Conservation (phyloP, 805 yeast species). For the Martiniozyma abietophila region DNA sequence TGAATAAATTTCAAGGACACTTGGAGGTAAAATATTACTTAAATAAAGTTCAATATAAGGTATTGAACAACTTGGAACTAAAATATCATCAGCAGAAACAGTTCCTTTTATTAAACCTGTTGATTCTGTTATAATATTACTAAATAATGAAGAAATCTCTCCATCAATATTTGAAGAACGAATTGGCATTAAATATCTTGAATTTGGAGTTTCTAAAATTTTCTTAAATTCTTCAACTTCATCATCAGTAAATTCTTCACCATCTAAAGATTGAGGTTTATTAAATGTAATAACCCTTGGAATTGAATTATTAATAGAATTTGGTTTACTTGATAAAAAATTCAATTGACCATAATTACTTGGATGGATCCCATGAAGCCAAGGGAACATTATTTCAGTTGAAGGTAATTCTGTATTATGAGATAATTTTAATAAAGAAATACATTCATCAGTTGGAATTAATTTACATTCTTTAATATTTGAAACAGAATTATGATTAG, state of each 20-base stretch:
- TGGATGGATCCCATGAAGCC: conserved; percentile 75
- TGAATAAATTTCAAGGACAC: conserved; percentile 15
- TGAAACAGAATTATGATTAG: conserved; percentile 13
- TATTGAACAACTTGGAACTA: conserved; percentile 33
- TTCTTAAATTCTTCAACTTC: neutral
- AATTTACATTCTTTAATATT: conserved; percentile 14
- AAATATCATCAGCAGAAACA: conserved; percentile 43
- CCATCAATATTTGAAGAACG: conserved; percentile 24
- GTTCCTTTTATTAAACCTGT: conserved; percentile 47
- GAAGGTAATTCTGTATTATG: conserved; percentile 40
- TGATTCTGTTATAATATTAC: conserved; percentile 26
- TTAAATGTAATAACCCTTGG: conserved; percentile 12
- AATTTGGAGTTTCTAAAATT: conserved; percentile 16
- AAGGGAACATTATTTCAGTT: conserved; percentile 69
- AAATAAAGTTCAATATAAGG: conserved; percentile 22
- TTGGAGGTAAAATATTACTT: conserved; percentile 20
- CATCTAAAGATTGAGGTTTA: conserved; percentile 9
- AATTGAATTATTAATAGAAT: conserved; percentile 2
- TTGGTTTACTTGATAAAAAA: conserved; percentile 26
- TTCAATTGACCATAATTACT: conserved; percentile 45
- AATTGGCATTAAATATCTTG: conserved; percentile 23
- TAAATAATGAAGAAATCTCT: conserved; percentile 22
- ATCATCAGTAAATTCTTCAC: conserved; percentile 1
- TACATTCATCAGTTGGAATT: conserved; percentile 21
- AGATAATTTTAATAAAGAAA: conserved; percentile 15